These are phyloP conservation scores for Thielaviopsis punctulata DNA, from an alignment of 2,329 filamentous ascomycete species.

Conservation along the genomic window DNA sequence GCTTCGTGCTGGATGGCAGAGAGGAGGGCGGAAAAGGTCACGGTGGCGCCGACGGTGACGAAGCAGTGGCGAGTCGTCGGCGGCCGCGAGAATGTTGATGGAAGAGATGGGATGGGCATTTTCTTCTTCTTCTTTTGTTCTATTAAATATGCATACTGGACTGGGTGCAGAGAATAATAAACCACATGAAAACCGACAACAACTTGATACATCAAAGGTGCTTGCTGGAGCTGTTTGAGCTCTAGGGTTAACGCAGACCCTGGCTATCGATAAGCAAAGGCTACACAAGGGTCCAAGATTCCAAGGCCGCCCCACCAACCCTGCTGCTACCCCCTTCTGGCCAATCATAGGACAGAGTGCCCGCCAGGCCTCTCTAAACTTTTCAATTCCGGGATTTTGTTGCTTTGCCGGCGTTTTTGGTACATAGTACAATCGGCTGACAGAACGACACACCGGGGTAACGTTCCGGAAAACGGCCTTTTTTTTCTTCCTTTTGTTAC, in stretches of 20 bases:
- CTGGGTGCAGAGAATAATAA: too few species aligned
- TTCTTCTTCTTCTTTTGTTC: too few species aligned
- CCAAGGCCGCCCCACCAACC: neutral
- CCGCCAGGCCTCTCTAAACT: constrained; percentile 3
- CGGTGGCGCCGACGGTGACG: constrained; percentile 84
- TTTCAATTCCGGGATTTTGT: constrained; percentile 1
- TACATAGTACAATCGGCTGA: neutral
- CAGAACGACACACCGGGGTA: neutral
- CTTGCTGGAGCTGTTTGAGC: neutral
- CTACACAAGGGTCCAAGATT: too few species aligned
- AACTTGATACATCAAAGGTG: too few species aligned
- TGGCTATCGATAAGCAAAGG: constrained; percentile 8
- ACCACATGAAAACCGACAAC: too few species aligned
- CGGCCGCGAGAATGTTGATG: neutral
- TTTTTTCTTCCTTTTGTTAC: too few species aligned
- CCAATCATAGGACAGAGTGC: constrained; percentile 2
- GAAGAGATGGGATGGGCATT: constrained; percentile 12
- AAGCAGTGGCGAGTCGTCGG: constrained; percentile 37
- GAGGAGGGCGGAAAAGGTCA: constrained; percentile 60
- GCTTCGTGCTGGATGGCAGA: constrained; percentile 40
- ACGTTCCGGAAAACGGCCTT: neutral
- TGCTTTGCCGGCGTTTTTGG: neutral
- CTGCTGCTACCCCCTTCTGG: neutral
- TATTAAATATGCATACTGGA: too few species aligned
- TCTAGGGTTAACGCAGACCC: neutral